Evolutionary conservation across 2,329 filamentous ascomycete genomes (phyloP).

Genomic region (Pestalotiopsis sp.): DNA sequence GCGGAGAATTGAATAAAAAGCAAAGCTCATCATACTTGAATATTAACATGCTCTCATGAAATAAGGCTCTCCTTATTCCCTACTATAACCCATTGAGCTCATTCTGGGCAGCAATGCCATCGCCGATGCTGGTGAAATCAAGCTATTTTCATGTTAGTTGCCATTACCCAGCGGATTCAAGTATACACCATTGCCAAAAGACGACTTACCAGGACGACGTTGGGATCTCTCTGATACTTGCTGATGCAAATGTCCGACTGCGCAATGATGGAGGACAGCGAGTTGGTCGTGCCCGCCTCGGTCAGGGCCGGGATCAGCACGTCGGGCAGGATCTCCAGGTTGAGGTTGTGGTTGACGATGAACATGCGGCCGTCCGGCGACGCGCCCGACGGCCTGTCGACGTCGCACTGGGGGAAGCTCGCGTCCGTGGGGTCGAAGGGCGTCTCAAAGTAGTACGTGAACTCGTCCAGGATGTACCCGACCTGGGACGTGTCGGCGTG

Average conservation of each 20-base stretch:
- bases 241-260: constrained; percentile 33
- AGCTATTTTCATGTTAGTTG: constrained; percentile 31
- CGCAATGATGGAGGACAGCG: constrained; percentile 45
- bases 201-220: constrained; percentile 39
- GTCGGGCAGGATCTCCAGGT: constrained; percentile 31
- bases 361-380: constrained; percentile 42
- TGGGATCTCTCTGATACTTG: constrained; percentile 31
- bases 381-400: constrained; percentile 58
- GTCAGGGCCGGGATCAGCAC: constrained; percentile 34
- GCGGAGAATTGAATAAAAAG: too few species aligned
- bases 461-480: constrained; percentile 66
- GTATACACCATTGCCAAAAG: not conserved
- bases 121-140: constrained; percentile 42
- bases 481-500: constrained; percentile 46
- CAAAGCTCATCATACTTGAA: not conserved
- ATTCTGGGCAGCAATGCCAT: constrained; percentile 37
- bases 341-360: constrained; percentile 47
- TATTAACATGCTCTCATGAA: not conserved
- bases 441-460: constrained; percentile 71
- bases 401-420: constrained; percentile 62
- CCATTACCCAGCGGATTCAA: not conserved
- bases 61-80: too few species aligned
- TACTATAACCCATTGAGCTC: constrained; percentile 36
- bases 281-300: constrained; percentile 42
- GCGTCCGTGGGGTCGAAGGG: constrained; percentile 62